Evolutionary conservation across 192 early-diverging fungal genomes (phyloP).

Genomic region (Paraglomus brasilianum): DNA sequence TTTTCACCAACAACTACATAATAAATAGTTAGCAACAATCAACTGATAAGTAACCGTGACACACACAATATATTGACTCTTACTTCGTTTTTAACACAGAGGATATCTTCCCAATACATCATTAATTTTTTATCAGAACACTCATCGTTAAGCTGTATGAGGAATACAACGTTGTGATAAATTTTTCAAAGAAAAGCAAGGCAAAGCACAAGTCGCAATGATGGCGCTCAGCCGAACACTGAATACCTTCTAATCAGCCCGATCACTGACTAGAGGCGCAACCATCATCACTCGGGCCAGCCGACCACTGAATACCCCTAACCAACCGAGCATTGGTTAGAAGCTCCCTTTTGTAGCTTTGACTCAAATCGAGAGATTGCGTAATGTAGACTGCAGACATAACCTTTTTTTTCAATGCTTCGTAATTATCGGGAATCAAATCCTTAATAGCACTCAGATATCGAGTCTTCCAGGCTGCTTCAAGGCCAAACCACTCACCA

Average conservation of each 20-base stretch:
- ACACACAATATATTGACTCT: too few relatives aligned
- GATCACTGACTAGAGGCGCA: conserved; percentile 18
- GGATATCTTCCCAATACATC: too few relatives aligned
- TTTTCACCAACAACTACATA: too few relatives aligned
- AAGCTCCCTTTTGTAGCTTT: conserved; percentile 16
- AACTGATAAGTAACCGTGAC: too few relatives aligned
- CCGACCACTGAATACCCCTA: conserved; percentile 23
- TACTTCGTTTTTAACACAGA: too few relatives aligned
- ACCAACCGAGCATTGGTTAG: conserved; percentile 12
- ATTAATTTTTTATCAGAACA: too few relatives aligned
- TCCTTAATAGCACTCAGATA: neutral
- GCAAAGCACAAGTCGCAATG: conserved; percentile 22
- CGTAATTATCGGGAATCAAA: conserved; percentile 17
- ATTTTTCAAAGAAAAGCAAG: neutral
- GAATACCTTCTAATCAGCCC: conserved; percentile 17
- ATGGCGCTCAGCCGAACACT: conserved; percentile 11
- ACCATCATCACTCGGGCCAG: conserved; percentile 26
- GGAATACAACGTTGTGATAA: too few relatives aligned
- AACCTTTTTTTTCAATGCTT: conserved; percentile 18
- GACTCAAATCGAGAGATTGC: too few relatives aligned
- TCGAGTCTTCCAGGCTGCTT: conserved; percentile 15
- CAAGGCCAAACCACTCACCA: conserved; percentile 13
- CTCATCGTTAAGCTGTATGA: too few relatives aligned
- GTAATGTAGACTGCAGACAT: neutral
- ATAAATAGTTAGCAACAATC: too few relatives aligned